These are phyloP conservation scores for Piper longum DNA, from an alignment of 164 flowering plant genomes.

Conservation along the genomic window DNA sequence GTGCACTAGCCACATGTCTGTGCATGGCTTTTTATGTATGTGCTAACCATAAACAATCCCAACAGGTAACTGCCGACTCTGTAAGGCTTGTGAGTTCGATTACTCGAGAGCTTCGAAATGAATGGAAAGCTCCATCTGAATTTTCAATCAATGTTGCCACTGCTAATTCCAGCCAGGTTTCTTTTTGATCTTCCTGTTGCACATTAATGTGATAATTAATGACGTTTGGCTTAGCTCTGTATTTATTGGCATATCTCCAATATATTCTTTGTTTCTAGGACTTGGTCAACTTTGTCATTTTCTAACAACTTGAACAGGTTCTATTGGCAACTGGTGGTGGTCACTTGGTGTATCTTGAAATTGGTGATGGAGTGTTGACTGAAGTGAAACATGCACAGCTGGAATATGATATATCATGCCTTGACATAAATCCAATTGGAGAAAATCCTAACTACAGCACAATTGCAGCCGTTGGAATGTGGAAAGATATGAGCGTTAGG, in stretches of 20 bases:
- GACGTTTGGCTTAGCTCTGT: neutral
- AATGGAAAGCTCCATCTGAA: slow-evolving; percentile 81
- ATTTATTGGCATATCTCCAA: neutral
- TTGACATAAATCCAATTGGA: slow-evolving; percentile 92
- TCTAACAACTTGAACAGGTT: slow-evolving; percentile 34
- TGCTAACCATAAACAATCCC: slow-evolving; percentile 1
- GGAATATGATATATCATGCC: slow-evolving; percentile 87
- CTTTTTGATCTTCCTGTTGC: neutral
- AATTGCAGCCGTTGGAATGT: slow-evolving; percentile 97
- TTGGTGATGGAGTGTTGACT: slow-evolving; percentile 57
- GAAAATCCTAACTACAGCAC: slow-evolving; percentile 63
- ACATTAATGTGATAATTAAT: neutral
- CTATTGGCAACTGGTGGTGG: slow-evolving; percentile 93
- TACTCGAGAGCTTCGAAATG: slow-evolving; percentile 59
- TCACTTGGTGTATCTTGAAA: slow-evolving; percentile 71
- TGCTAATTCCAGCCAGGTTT: slow-evolving; percentile 91
- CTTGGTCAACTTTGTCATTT: neutral
- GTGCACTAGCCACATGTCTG: neutral
- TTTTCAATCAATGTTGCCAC: slow-evolving; percentile 94
- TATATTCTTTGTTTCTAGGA: neutral
- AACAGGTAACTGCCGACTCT: slow-evolving; percentile 81
- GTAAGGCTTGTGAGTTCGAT: slow-evolving; percentile 73
- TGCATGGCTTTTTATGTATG: neutral
- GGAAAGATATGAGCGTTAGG: slow-evolving; percentile 91
- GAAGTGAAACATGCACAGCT: slow-evolving; percentile 58